phyloP scores from a whole-genome alignment of 2,329 filamentous ascomycete genomes.

The Akanthomyces muscarius region DNA sequence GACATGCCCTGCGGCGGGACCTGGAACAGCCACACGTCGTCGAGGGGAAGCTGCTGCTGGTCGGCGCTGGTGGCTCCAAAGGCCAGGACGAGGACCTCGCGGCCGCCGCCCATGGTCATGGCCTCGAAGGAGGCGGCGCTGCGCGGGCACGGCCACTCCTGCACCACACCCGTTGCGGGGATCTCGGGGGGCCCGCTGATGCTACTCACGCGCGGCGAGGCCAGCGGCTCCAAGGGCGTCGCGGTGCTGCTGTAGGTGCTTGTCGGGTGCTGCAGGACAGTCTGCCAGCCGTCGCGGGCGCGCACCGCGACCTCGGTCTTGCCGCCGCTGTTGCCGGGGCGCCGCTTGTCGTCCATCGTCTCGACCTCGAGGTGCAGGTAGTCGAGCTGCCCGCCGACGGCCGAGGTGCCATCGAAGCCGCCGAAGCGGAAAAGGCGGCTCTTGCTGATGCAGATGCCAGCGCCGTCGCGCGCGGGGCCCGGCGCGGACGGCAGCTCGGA shows the following conservation, averaged over 20 bases:
- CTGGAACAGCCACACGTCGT: constrained; percentile 63
- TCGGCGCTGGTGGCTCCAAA: constrained; percentile 38
- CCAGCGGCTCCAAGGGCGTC: not conserved
- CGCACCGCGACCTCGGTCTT: constrained; percentile 48
- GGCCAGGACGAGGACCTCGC: constrained; percentile 59
- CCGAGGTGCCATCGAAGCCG: constrained; percentile 67
- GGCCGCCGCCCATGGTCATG: constrained; percentile 53
- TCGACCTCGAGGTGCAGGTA: constrained; percentile 57
- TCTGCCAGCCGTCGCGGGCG: constrained; percentile 53
- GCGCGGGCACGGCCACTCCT: constrained; percentile 49
- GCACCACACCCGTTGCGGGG: constrained; percentile 25
- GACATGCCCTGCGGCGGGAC: constrained; percentile 53
- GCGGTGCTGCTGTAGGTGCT: constrained; percentile 13
- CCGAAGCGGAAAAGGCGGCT: constrained; percentile 73
- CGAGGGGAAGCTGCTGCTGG: constrained; percentile 47
- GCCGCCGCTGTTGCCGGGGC: constrained; percentile 30
- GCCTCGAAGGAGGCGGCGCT: constrained; percentile 52
- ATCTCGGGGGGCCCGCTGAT: constrained; percentile 34
- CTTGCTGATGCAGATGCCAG: constrained; percentile 60
- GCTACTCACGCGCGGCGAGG: constrained; percentile 20
- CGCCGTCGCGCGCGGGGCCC: constrained; percentile 61
- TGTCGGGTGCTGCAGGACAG: constrained; percentile 35
- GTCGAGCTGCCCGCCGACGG: constrained; percentile 70
- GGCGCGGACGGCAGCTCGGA: constrained; percentile 63
- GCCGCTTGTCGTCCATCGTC: constrained; percentile 45